Conservation (phyloP, 805 yeast species). For the Alloascoidea hylecoeti region DNA sequence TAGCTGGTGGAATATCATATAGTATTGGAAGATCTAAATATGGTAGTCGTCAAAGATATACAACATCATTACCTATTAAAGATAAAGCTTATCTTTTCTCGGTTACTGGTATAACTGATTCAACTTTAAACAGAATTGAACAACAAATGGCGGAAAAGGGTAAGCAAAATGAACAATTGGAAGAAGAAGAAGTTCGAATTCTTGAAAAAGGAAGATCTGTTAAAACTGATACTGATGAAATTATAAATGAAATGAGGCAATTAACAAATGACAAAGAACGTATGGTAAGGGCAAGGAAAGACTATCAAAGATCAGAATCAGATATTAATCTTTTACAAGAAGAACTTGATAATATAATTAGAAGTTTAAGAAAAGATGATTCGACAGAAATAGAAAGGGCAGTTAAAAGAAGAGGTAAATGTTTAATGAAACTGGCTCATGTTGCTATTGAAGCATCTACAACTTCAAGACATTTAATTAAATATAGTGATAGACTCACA, state of each 20-base stretch:
- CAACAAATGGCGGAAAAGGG: slow-evolving; percentile 8
- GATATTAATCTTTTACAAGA: not conserved
- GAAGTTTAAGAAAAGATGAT: slow-evolving; percentile 21
- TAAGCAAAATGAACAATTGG: slow-evolving; percentile 6
- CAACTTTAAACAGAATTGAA: not conserved
- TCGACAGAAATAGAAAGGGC: slow-evolving; percentile 21
- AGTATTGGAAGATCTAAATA: slow-evolving; percentile 43
- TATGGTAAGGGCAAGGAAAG: slow-evolving; percentile 7
- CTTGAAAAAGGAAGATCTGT: slow-evolving; percentile 5
- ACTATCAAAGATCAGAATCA: slow-evolving; percentile 2
- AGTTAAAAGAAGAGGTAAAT: slow-evolving; percentile 14
- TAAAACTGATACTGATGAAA: slow-evolving; percentile 9
- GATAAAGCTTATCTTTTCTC: slow-evolving; percentile 7
- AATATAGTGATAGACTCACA: not conserved
- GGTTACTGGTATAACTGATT: slow-evolving; percentile 9
- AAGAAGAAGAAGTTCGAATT: slow-evolving; percentile 5
- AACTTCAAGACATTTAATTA: not conserved
- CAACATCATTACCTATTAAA: slow-evolving; percentile 12
- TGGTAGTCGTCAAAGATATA: slow-evolving; percentile 42
- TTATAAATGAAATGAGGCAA: slow-evolving; percentile 10
- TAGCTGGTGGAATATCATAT: slow-evolving; percentile 42
- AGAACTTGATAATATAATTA: not conserved
- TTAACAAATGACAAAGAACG: slow-evolving; percentile 8
- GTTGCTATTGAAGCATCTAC: not conserved
- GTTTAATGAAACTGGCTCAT: slow-evolving; percentile 4